Percentiles rank a stretch among this genome's conserved stretches.
Conservation (phyloP, 768 basidiomycete genomes). For the Leccinum subtestaceum region DNA sequence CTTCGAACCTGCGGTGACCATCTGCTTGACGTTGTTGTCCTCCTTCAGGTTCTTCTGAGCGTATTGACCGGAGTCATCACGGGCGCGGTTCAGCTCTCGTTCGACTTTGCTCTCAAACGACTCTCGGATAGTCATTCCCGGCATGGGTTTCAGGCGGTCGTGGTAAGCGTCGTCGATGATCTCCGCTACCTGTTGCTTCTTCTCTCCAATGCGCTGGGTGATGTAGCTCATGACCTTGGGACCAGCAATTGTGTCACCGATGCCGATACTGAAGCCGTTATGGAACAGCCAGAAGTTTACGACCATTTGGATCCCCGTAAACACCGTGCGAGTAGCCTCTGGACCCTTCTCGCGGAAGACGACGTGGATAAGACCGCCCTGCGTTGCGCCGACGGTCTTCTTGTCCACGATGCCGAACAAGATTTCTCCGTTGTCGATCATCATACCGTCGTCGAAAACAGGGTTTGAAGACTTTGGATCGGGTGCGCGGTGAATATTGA, state of each 20-base stretch:
- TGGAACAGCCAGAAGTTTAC: constrained; percentile 99
- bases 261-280: constrained; percentile 98
- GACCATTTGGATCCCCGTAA: constrained; percentile 91
- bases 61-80: constrained; percentile 92
- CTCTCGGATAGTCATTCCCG: constrained; percentile 99
- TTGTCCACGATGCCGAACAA: constrained; percentile 96
- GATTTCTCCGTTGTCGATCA: constrained; percentile 96
- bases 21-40: constrained; percentile 99
- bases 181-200: constrained; percentile 74
- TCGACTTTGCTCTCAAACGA: constrained; percentile 95
- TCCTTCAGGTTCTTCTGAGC: constrained; percentile 98
- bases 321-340: constrained; percentile 83
- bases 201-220: constrained; percentile 74
- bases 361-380: constrained; percentile 93
- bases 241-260: constrained; percentile 97
- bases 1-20: constrained; percentile 99
- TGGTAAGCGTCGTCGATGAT: constrained; percentile 82
- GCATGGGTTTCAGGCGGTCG: constrained; percentile 83
- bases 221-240: constrained; percentile 84
- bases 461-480: constrained; percentile 80
- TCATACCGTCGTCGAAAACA: constrained; percentile 88
- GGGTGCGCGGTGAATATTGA: constrained; percentile 84
- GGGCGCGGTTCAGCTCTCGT: constrained; percentile 87
- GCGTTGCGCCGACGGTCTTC: constrained; percentile 96
- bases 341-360: constrained; percentile 98